Conservation (phyloP, 352 stramenopile genomes). For the Peronosclerospora sorghi region DNA sequence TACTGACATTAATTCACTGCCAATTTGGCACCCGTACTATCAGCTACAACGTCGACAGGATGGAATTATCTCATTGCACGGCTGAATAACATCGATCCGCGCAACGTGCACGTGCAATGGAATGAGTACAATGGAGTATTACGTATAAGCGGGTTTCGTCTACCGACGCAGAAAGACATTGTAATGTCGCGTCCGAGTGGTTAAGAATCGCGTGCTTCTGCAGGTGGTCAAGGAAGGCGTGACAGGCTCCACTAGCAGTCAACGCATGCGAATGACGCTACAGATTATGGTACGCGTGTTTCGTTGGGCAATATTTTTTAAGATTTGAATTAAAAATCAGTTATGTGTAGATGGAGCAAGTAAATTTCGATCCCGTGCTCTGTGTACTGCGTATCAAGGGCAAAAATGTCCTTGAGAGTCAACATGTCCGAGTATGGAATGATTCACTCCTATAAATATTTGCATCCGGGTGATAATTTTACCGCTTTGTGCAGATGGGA, state of each 20-base stretch:
- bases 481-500: constrained; percentile 62
- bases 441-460: background rate
- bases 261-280: constrained; percentile 91
- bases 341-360: constrained; percentile 78
- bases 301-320: background rate
- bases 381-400: constrained; percentile 92
- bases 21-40: too few species aligned
- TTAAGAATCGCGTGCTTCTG: constrained; percentile 3
- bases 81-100: too few species aligned
- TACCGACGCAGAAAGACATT: too few species aligned
- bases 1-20: too few species aligned
- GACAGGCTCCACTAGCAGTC: constrained; percentile 91
- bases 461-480: background rate
- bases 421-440: constrained; percentile 85
- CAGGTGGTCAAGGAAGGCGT: constrained; percentile 91
- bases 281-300: constrained; percentile 75
- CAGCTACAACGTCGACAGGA: too few species aligned
- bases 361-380: constrained; percentile 93
- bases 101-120: too few species aligned
- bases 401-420: constrained; percentile 89
- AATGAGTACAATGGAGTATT: too few species aligned
- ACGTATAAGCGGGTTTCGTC: too few species aligned
- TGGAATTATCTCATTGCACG: too few species aligned
- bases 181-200: too few species aligned
- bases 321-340: background rate